Conservation (phyloP, 192 early-diverging fungal species). For the Coemansia sp. region DNA sequence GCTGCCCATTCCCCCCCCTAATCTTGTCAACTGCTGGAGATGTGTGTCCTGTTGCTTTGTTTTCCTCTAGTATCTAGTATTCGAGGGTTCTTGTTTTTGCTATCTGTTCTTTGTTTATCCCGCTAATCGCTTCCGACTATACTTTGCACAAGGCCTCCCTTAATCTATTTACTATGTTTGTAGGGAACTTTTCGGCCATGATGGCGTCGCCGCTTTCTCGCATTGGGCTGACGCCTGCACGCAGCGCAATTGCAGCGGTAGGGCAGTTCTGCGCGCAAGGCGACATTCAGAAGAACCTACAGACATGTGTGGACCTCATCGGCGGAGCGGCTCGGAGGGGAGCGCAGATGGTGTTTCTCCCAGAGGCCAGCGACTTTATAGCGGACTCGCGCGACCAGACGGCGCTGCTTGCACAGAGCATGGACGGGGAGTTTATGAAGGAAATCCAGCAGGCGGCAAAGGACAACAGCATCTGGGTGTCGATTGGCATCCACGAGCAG, state of each 20-base stretch:
- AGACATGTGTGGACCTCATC: slow-evolving; percentile 63
- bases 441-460: slow-evolving; percentile 62
- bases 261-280: slow-evolving; percentile 71
- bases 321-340: slow-evolving; percentile 57
- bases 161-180: not conserved
- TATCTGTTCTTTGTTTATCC: not conserved
- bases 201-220: slow-evolving; percentile 34
- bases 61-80: not conserved
- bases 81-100: not conserved
- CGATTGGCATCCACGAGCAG: slow-evolving; percentile 77
- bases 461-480: slow-evolving; percentile 64
- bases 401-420: slow-evolving; percentile 50
- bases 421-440: slow-evolving; percentile 59
- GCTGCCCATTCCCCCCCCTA: not conserved
- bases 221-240: slow-evolving; percentile 26
- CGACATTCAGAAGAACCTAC: slow-evolving; percentile 58
- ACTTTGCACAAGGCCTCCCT: not conserved
- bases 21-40: not conserved
- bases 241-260: slow-evolving; percentile 58
- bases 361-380: slow-evolving; percentile 83
- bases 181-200: slow-evolving; percentile 47
- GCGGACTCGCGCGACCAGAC: slow-evolving; percentile 57
- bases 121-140: not conserved
- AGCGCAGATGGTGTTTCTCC: slow-evolving; percentile 76
- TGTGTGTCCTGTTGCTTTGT: not conserved